Evolutionary conservation across 805 yeast genomes (phyloP).

Genomic region (Candida loeiensis): DNA sequence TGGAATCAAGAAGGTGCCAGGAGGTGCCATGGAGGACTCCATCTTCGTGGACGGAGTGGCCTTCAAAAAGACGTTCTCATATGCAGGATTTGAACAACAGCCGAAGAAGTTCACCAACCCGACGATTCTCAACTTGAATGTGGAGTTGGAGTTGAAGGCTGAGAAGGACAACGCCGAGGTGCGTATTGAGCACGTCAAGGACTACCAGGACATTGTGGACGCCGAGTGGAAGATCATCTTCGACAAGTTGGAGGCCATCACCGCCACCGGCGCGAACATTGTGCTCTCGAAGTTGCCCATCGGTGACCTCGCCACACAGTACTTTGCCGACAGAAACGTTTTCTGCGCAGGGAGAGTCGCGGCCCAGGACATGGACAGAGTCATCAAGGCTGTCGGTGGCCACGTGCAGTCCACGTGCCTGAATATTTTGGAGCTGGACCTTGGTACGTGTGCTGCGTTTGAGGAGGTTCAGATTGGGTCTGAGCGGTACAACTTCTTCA

Average conservation of each 20-base stretch:
- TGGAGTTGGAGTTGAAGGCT: slow-evolving; percentile 94
- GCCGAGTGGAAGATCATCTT: slow-evolving; percentile 98
- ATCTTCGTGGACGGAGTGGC: slow-evolving; percentile 90
- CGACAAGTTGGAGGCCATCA: slow-evolving; percentile 79
- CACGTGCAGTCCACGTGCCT: slow-evolving; percentile 71
- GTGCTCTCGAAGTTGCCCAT: slow-evolving; percentile 93
- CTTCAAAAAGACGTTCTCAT: slow-evolving; percentile 93
- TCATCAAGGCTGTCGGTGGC: slow-evolving; percentile 92
- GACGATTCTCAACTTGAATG: slow-evolving; percentile 77
- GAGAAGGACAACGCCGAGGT: slow-evolving; percentile 99
- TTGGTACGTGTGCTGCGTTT: slow-evolving; percentile 81
- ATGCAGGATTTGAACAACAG: slow-evolving; percentile 98
- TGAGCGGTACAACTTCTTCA: slow-evolving; percentile 89
- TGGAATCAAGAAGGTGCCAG: slow-evolving; percentile 92
- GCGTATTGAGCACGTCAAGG: slow-evolving; percentile 87
- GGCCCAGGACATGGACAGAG: slow-evolving; percentile 86
- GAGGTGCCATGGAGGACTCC: slow-evolving; percentile 96
- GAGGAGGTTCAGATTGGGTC: slow-evolving; percentile 96
- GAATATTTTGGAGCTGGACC: slow-evolving; percentile 61
- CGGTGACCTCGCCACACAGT: slow-evolving; percentile 98
- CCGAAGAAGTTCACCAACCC: slow-evolving; percentile 83
- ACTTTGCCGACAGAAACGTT: slow-evolving; percentile 90
- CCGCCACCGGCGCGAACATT: slow-evolving; percentile 83
- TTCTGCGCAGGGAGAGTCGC: slow-evolving; percentile 97
- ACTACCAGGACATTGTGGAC: slow-evolving; percentile 93